A percentile compares a stretch with the other conserved stretches of the same genome.
These are phyloP conservation scores for Oryza longistaminata DNA, from an alignment of 176 grass and related monocot species.

Conservation along the genomic window DNA sequence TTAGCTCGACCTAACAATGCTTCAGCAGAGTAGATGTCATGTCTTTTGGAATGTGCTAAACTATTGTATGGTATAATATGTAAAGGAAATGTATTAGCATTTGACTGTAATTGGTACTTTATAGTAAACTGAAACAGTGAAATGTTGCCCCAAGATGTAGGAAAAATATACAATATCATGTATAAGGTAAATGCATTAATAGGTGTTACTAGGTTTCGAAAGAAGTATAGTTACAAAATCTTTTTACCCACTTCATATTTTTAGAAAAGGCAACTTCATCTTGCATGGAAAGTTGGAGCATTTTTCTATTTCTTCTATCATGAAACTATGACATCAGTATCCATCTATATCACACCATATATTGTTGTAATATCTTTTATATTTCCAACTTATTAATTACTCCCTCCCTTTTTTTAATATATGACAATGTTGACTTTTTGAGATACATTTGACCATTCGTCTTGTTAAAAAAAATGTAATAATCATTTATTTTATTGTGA, in stretches of 20 bases:
- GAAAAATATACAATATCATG: background rate
- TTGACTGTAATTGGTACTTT: background rate
- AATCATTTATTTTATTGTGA: too few relatives aligned
- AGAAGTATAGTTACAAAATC: background rate
- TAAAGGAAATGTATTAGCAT: background rate
- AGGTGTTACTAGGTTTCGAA: background rate
- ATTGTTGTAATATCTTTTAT: background rate
- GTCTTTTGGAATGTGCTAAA: background rate
- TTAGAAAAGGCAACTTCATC: background rate
- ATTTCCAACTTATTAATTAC: background rate
- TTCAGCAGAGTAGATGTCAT: background rate
- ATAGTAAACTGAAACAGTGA: background rate
- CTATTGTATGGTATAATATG: background rate
- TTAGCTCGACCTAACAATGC: background rate
- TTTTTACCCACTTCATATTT: background rate
- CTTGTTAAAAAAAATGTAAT: too few relatives aligned
- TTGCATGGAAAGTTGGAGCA: background rate
- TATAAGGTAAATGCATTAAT: background rate
- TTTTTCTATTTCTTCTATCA: slow-evolving; percentile 4
- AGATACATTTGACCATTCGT: too few relatives aligned
- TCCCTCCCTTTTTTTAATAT: too few relatives aligned
- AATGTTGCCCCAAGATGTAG: background rate
- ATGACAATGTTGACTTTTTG: too few relatives aligned
- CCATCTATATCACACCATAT: background rate
- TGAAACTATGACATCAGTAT: background rate